These are phyloP conservation scores for Celoporthe dispersa DNA, from an alignment of 2,329 filamentous ascomycete genomes.

Conservation along the genomic window DNA sequence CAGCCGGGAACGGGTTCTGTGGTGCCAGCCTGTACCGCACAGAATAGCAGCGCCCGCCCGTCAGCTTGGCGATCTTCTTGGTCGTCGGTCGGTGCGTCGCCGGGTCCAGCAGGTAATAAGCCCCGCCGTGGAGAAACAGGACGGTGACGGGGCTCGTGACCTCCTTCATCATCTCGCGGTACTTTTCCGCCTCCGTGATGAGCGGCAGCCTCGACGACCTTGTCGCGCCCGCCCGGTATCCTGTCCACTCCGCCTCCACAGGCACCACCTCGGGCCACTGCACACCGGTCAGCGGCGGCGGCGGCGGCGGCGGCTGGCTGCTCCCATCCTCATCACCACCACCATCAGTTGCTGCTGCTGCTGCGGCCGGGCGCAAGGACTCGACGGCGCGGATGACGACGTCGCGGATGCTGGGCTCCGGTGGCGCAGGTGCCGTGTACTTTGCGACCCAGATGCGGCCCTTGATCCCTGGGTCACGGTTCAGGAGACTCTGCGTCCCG, in stretches of 20 bases:
- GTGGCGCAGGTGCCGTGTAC: constrained; percentile 65
- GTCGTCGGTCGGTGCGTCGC: constrained; percentile 63
- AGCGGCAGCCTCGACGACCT: constrained; percentile 55
- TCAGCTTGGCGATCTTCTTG: constrained; percentile 67
- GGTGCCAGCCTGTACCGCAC: constrained; percentile 78
- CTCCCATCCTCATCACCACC: neutral
- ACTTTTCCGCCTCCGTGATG: constrained; percentile 68
- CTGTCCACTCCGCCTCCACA: constrained; percentile 78
- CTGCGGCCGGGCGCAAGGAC: constrained; percentile 46
- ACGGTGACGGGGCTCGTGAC: constrained; percentile 65
- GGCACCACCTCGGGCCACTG: constrained; percentile 55
- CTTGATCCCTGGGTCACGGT: constrained; percentile 70
- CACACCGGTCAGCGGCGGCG: constrained; percentile 33
- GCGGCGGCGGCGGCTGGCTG: constrained; percentile 15
- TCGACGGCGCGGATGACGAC: constrained; percentile 63
- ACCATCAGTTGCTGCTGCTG: neutral
- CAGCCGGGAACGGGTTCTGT: constrained; percentile 74
- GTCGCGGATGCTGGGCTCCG: constrained; percentile 60
- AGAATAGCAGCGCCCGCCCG: constrained; percentile 69
- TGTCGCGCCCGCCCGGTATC: constrained; percentile 62
- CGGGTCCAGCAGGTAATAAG: constrained; percentile 74
- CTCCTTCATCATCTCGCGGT: constrained; percentile 69
- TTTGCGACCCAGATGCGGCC: constrained; percentile 82
- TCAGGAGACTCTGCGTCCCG: constrained; percentile 65
- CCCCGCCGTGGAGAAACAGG: constrained; percentile 78